These are phyloP conservation scores for Wallacemonas sp. DNA, from an alignment of 208 protist genomes.

Conservation along the genomic window DNA sequence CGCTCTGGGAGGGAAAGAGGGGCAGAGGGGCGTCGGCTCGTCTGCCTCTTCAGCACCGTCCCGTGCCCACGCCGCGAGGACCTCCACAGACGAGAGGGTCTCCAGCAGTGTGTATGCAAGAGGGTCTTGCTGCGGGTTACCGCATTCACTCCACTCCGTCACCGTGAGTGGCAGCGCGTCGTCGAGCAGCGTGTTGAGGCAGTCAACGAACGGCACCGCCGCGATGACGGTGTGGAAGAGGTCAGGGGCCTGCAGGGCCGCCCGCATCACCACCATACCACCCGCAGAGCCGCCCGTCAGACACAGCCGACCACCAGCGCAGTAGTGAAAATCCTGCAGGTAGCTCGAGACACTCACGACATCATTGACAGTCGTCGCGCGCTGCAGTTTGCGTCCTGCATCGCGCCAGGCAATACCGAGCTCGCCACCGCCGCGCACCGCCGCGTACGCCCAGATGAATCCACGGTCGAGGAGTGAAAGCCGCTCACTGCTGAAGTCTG, in stretches of 20 bases:
- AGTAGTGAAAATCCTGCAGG: conserved; percentile 54
- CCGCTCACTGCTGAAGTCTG: conserved; percentile 48
- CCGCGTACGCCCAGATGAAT: conserved; percentile 69
- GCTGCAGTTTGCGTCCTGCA: conserved; percentile 51
- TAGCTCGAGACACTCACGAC: conserved; percentile 64
- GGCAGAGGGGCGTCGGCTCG: too few species aligned
- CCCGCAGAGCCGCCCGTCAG: conserved; percentile 78
- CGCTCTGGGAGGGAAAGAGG: not conserved
- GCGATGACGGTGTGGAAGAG: conserved; percentile 56
- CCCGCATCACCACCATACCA: conserved; percentile 77
- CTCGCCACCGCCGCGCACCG: conserved; percentile 89
- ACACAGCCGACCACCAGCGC: conserved; percentile 34
- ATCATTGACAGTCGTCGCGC: conserved; percentile 81
- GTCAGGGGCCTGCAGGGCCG: conserved; percentile 57
- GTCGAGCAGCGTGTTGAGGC: conserved; percentile 83
- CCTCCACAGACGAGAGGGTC: conserved; percentile 70
- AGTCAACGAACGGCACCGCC: conserved; percentile 89
- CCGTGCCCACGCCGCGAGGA: conserved; percentile 26
- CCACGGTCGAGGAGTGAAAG: conserved; percentile 79
- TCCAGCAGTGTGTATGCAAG: conserved; percentile 68
- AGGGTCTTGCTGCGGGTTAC: conserved; percentile 68
- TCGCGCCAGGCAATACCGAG: conserved; percentile 75
- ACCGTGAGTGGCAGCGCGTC: conserved; percentile 67
- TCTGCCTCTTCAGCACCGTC: too few species aligned
- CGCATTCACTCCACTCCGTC: conserved; percentile 89